Conservation (phyloP, 306 rosid genomes). For the Albizia julibrissin region DNA sequence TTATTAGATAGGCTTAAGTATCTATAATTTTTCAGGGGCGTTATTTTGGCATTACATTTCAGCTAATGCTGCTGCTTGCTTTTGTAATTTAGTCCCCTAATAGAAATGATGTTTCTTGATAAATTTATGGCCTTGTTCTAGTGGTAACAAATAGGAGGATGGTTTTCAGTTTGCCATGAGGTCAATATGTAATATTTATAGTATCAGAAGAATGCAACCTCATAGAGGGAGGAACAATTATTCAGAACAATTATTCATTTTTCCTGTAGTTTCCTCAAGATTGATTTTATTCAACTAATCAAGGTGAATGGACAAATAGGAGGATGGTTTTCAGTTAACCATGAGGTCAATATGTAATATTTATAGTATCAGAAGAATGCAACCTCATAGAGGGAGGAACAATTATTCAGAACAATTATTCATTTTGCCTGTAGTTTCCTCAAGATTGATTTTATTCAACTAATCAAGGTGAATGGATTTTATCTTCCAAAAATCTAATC, state of each 20-base stretch:
- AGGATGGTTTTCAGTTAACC: neutral
- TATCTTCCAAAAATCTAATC: neutral
- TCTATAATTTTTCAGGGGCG: neutral
- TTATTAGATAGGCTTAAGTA: neutral
- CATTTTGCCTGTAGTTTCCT: neutral
- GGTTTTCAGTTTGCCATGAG: neutral
- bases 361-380: neutral
- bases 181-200: neutral
- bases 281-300: too few relatives aligned
- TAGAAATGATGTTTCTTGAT: neutral
- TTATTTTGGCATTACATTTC: neutral
- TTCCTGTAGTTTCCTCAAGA: too few relatives aligned
- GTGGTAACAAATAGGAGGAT: neutral
- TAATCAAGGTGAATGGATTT: neutral
- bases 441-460: neutral
- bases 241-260: too few relatives aligned
- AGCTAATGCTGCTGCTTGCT: neutral
- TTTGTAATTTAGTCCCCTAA: neutral
- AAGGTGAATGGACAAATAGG: too few relatives aligned
- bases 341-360: neutral
- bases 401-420: too few relatives aligned
- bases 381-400: neutral
- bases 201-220: neutral
- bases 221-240: neutral
- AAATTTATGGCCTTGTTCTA: neutral